These are phyloP conservation scores for Cicer chorassanicum DNA, from an alignment of 306 rosid genomes.

Conservation along the genomic window DNA sequence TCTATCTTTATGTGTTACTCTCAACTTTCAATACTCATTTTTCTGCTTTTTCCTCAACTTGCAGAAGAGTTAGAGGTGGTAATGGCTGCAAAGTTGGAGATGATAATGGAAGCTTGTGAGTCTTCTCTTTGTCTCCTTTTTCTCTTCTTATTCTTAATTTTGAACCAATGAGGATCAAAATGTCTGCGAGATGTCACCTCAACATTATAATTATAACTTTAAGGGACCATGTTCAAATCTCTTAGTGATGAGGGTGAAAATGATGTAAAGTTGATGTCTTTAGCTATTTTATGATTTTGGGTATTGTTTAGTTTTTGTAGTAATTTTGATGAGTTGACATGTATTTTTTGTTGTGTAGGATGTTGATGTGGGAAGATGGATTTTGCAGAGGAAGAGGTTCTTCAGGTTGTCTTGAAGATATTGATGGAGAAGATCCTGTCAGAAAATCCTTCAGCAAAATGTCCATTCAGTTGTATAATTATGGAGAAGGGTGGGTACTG, in stretches of 20 bases:
- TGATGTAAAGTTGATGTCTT: not conserved
- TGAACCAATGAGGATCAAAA: too few relatives aligned
- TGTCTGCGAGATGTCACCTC: too few relatives aligned
- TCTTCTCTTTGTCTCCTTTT: not conserved
- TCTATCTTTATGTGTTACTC: not conserved
- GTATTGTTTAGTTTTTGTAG: not conserved
- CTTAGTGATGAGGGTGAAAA: too few relatives aligned
- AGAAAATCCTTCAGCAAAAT: constrained; percentile 97
- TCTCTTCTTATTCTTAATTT: too few relatives aligned
- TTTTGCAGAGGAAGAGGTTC: constrained; percentile 82
- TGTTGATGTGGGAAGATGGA: constrained; percentile 99
- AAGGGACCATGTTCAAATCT: too few relatives aligned
- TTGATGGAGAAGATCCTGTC: constrained; percentile 93
- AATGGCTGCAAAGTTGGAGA: constrained; percentile 99
- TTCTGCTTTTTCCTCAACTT: constrained; percentile 44
- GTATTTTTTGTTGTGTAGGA: constrained; percentile 54
- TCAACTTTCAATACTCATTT: not conserved
- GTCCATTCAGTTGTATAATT: constrained; percentile 99
- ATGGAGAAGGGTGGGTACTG: constrained; percentile 99
- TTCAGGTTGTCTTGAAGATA: constrained; percentile 77
- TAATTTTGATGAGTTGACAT: constrained; percentile 11
- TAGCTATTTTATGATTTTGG: constrained; percentile 5
- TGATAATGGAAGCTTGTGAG: constrained; percentile 95
- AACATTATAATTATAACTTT: too few relatives aligned
- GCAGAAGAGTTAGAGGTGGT: constrained; percentile 96